Percentiles rank a stretch among this genome's conserved stretches.
These are phyloP conservation scores for Ricinus communis DNA, from an alignment of 345 rosid species.

Conservation along the genomic window DNA sequence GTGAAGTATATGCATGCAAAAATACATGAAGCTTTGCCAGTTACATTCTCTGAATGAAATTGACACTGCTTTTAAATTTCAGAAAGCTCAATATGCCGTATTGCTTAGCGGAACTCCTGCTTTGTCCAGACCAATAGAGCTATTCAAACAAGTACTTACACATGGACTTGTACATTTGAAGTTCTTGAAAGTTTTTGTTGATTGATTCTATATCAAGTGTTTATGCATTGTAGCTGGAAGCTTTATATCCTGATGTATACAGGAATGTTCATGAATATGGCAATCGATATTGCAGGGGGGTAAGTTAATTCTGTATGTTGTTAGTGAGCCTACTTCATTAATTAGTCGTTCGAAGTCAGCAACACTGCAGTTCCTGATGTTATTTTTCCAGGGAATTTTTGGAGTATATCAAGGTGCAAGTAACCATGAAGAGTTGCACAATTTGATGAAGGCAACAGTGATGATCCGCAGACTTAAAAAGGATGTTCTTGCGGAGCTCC, in stretches of 20 bases:
- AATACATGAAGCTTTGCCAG: too few relatives aligned
- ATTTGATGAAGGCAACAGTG: constrained; percentile 90
- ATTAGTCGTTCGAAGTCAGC: not conserved
- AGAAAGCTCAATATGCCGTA: constrained; percentile 88
- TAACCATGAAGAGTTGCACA: constrained; percentile 97
- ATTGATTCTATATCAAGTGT: constrained; percentile 14
- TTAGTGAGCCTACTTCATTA: not conserved
- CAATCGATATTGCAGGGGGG: constrained; percentile 86
- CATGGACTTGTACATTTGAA: constrained; percentile 13
- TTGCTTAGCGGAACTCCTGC: constrained; percentile 98
- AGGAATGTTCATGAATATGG: constrained; percentile 84
- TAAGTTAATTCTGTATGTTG: constrained; percentile 33
- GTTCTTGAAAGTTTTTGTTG: constrained; percentile 10
- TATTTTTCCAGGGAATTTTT: constrained; percentile 61
- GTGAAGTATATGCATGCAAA: not conserved
- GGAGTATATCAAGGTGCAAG: constrained; percentile 92
- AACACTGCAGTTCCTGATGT: constrained; percentile 9
- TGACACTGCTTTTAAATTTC: constrained; percentile 28
- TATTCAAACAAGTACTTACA: constrained; percentile 75
- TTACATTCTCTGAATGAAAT: not conserved
- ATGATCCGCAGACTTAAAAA: constrained; percentile 96
- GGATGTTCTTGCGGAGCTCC: constrained; percentile 89
- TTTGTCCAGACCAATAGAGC: constrained; percentile 92
- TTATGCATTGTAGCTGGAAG: constrained; percentile 66
- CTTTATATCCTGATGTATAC: constrained; percentile 84